A percentile compares a stretch with the other conserved stretches of the same genome.
These are phyloP conservation scores for Gnomoniopsis smithogilvyi DNA, from an alignment of 2,329 filamentous ascomycete genomes.

Conservation along the genomic window DNA sequence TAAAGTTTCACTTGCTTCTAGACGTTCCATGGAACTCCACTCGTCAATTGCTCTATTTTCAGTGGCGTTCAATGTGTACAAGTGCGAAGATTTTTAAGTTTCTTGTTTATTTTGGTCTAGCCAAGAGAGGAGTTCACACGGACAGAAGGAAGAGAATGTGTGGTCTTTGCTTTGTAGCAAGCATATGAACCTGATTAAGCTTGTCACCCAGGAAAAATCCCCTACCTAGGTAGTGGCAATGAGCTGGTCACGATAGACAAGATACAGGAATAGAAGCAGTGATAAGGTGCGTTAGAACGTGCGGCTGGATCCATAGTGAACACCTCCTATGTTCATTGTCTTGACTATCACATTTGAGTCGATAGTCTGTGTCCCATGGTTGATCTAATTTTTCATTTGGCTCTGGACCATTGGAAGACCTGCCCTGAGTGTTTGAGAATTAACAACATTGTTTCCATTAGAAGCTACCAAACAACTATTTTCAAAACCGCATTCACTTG, in stretches of 20 bases:
- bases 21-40: neutral
- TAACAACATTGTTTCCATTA: neutral
- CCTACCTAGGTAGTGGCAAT: neutral
- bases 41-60: neutral
- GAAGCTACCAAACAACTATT: neutral
- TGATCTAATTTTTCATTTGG: neutral
- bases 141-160: neutral
- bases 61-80: neutral
- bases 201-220: neutral
- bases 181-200: neutral
- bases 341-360: neutral
- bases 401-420: neutral
- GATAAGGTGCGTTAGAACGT: neutral
- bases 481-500: neutral
- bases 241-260: neutral
- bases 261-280: neutral
- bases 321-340: neutral
- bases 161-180: neutral
- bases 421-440: neutral
- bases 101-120: neutral
- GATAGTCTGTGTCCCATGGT: slow-evolving; percentile 4
- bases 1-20: neutral
- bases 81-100: neutral
- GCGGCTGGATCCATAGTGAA: neutral
- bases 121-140: neutral